phyloP scores from a whole-genome alignment of 495 filamentous ascomycete genomes.

The Apodospora peruviana region DNA sequence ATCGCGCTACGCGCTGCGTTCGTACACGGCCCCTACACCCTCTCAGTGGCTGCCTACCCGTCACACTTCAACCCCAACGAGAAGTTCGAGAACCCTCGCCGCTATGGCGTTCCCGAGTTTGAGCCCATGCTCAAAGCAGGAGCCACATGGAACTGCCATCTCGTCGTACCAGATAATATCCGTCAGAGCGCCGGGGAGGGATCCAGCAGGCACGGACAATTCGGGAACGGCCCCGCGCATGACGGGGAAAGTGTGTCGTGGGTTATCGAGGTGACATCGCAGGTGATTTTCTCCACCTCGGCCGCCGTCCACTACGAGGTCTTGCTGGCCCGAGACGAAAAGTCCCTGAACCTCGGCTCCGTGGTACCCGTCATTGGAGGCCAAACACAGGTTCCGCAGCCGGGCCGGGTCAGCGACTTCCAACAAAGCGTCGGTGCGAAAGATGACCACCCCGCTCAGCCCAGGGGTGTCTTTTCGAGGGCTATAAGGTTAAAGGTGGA shows the following conservation, averaged over 20 bases:
- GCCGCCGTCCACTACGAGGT: constrained; percentile 90
- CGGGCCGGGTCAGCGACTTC: constrained; percentile 71
- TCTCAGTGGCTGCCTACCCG: constrained; percentile 80
- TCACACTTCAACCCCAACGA: constrained; percentile 71
- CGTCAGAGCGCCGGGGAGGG: constrained; percentile 36
- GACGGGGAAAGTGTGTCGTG: constrained; percentile 61
- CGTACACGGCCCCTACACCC: constrained; percentile 88
- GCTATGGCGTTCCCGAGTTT: constrained; percentile 73
- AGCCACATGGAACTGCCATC: constrained; percentile 70
- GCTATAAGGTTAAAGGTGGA: constrained; percentile 74
- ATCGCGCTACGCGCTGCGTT: constrained; percentile 90
- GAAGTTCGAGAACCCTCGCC: constrained; percentile 56
- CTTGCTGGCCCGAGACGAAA: constrained; percentile 77
- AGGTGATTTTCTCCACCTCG: constrained; percentile 84
- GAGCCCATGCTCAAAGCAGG: constrained; percentile 95
- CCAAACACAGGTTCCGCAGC: constrained; percentile 39
- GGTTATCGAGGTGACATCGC: constrained; percentile 86
- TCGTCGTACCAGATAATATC: constrained; percentile 70
- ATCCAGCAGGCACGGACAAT: constrained; percentile 26
- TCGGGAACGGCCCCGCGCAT: constrained; percentile 27
- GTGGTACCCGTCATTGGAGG: constrained; percentile 40
- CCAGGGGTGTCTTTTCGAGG: constrained; percentile 71
- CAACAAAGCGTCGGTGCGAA: constrained; percentile 44
- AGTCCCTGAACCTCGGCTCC: constrained; percentile 63
- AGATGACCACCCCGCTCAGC: constrained; percentile 41